phyloP scores from a whole-genome alignment of 768 basidiomycete genomes.

The Serendipita vermifera region DNA sequence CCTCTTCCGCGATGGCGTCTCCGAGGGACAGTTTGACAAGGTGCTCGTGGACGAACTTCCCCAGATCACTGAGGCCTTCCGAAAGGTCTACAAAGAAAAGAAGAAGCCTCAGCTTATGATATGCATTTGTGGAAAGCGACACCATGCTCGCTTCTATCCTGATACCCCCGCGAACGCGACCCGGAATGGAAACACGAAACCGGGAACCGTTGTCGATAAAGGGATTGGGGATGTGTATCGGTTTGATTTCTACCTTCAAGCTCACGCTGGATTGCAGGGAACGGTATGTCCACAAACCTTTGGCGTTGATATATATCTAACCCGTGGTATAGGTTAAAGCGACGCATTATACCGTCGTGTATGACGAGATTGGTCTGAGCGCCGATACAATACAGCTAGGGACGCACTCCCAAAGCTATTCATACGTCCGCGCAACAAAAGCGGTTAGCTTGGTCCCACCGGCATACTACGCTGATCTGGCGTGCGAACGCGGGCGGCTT shows the following conservation, averaged over 20 bases:
- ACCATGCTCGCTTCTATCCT: conserved; percentile 51
- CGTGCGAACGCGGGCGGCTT: conserved; percentile 65
- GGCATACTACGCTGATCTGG: conserved; percentile 44
- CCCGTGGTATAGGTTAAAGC: too few species aligned
- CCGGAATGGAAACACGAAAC: conserved; percentile 60
- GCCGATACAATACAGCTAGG: conserved; percentile 66
- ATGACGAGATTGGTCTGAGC: conserved; percentile 58
- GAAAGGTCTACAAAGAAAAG: conserved; percentile 32
- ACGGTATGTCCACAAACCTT: too few species aligned
- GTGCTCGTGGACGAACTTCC: conserved; percentile 51
- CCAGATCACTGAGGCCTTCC: conserved; percentile 47
- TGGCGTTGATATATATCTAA: too few species aligned
- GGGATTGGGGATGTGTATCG: conserved; percentile 55
- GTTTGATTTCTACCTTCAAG: conserved; percentile 42
- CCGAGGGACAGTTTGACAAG: conserved; percentile 66
- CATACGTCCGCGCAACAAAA: conserved; percentile 73
- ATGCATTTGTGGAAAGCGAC: conserved; percentile 69
- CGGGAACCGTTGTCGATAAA: conserved; percentile 70
- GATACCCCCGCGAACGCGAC: conserved; percentile 37
- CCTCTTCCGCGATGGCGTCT: conserved; percentile 72
- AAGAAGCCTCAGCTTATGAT: conserved; percentile 50
- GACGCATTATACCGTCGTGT: conserved; percentile 68
- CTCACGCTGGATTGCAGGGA: conserved; percentile 15
- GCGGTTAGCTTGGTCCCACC: conserved; percentile 71
- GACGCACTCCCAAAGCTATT: conserved; percentile 52